Percentiles rank a stretch among this genome's conserved stretches.
Evolutionary conservation across 495 filamentous ascomycete species (phyloP).

Genomic region (Neurospora tetrasperma): DNA sequence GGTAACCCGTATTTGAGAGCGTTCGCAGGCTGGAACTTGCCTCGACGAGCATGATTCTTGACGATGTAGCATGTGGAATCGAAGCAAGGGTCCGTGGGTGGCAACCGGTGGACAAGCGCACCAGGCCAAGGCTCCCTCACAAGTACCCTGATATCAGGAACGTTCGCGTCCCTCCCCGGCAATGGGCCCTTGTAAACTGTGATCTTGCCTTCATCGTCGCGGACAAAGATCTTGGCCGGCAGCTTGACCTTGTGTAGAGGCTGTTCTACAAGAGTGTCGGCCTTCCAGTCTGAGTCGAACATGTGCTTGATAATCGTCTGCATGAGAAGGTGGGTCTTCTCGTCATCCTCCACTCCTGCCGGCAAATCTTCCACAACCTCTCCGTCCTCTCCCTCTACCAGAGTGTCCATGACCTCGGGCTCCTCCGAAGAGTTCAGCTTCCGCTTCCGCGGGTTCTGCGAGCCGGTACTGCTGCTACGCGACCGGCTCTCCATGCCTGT

Average conservation of each 20-base stretch:
- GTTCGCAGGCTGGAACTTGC: slow-evolving; percentile 61
- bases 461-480: slow-evolving; percentile 10
- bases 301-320: slow-evolving; percentile 60
- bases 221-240: slow-evolving; percentile 59
- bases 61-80: slow-evolving; percentile 80
- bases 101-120: slow-evolving; percentile 50
- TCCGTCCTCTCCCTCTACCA: slow-evolving; percentile 6
- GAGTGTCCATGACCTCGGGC: slow-evolving; percentile 51
- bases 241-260: slow-evolving; percentile 53
- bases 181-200: slow-evolving; percentile 56
- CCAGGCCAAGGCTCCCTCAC: slow-evolving; percentile 79
- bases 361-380: slow-evolving; percentile 5
- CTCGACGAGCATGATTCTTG: slow-evolving; percentile 59
- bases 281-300: slow-evolving; percentile 69
- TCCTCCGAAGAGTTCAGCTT: slow-evolving; percentile 6
- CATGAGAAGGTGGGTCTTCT: slow-evolving; percentile 40
- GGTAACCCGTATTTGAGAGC: slow-evolving; percentile 52
- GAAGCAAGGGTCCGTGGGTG: slow-evolving; percentile 48
- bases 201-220: slow-evolving; percentile 54
- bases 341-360: slow-evolving; percentile 8
- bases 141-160: slow-evolving; percentile 61
- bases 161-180: slow-evolving; percentile 36
- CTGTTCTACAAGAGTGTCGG: slow-evolving; percentile 56
- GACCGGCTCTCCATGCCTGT: slow-evolving; percentile 4
- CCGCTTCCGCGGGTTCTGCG: slow-evolving; percentile 10